Conservation (phyloP, 257 asterid genomes). For the Jacaranda mimosifolia region DNA sequence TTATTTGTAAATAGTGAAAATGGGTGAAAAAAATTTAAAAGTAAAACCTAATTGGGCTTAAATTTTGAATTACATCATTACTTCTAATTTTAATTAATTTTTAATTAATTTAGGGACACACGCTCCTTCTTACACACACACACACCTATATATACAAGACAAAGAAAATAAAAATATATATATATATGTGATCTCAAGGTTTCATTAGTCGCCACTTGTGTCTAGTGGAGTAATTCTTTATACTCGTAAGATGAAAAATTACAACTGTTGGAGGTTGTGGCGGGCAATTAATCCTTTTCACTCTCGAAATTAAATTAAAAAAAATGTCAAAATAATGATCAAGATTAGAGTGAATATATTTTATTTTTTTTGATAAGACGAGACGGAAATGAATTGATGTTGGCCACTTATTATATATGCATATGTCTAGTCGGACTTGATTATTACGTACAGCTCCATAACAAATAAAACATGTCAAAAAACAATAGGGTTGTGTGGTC, state of each 20-base stretch:
- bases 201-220: neutral
- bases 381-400: conserved; percentile 34
- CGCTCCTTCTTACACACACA: no score
- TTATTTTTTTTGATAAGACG: no score
- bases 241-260: neutral
- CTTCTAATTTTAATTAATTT: no score
- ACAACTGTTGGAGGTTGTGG: neutral
- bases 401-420: conserved; percentile 38
- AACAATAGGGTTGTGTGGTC: neutral
- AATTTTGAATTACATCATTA: no score
- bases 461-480: conserved; percentile 26
- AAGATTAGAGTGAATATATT: conserved; percentile 27
- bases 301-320: neutral
- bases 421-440: conserved; percentile 40
- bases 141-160: no score
- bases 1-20: no score
- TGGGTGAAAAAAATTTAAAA: no score
- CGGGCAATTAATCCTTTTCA: neutral
- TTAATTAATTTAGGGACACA: no score
- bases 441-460: conserved; percentile 34
- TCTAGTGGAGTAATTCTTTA: neutral
- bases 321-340: neutral
- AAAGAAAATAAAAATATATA: no score
- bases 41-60: no score
- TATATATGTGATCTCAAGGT: neutral